Conservation (phyloP, 371 early-diverging fungal genomes). For the Furculomyces boomerangus region DNA sequence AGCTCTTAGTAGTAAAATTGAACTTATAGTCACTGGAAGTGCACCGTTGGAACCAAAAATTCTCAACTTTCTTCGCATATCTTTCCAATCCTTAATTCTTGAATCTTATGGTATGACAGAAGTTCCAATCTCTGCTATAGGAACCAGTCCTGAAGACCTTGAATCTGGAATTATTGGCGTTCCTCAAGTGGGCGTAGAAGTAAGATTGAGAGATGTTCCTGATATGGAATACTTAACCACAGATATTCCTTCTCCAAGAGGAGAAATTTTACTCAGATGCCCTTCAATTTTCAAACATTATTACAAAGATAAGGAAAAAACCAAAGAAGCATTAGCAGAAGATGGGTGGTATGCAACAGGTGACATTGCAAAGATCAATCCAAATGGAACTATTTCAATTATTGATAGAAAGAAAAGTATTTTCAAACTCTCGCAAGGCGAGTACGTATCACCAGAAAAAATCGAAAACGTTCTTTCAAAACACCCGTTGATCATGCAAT, state of each 20-base stretch:
- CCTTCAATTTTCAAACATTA: conserved; percentile 66
- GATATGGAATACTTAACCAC: conserved; percentile 74
- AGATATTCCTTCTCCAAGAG: conserved; percentile 76
- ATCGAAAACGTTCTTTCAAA: conserved; percentile 67
- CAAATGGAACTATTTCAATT: conserved; percentile 49
- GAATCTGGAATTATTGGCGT: conserved; percentile 71
- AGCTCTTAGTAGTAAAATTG: conserved; percentile 80
- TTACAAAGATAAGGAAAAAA: conserved; percentile 68
- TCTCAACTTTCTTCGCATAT: conserved; percentile 69
- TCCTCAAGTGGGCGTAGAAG: conserved; percentile 47
- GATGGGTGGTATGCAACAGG: conserved; percentile 93
- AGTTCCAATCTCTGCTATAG: conserved; percentile 43
- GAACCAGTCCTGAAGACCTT: conserved; percentile 33
- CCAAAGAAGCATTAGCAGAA: conserved; percentile 49
- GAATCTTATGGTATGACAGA: conserved; percentile 98
- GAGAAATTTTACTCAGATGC: conserved; percentile 87
- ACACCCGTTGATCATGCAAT: conserved; percentile 48
- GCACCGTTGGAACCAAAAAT: conserved; percentile 82
- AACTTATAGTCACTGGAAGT: conserved; percentile 54
- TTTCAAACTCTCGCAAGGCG: conserved; percentile 94
- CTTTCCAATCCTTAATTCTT: conserved; percentile 60
- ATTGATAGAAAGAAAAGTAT: conserved; percentile 96
- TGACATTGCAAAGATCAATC: conserved; percentile 80
- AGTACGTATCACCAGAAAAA: conserved; percentile 97
- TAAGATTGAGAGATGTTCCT: conserved; percentile 82